A percentile compares a stretch with the other conserved stretches of the same genome.
Evolutionary conservation across 139 green algal species (phyloP).

Genomic region (Ulvella scutata): DNA sequence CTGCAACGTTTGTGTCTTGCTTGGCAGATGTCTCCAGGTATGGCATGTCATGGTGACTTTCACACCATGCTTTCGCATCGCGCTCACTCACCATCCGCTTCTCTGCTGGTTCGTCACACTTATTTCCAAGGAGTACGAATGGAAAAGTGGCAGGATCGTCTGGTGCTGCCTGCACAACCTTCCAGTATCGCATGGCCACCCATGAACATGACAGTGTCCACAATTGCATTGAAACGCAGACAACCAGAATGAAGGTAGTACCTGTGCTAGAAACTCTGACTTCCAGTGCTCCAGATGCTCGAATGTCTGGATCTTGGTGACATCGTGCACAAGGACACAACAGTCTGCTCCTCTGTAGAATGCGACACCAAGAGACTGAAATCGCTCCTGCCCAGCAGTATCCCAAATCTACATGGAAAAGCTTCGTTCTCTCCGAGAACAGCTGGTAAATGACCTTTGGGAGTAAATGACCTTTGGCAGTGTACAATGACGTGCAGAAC

Average conservation of each 20-base stretch:
- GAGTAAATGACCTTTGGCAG: no score
- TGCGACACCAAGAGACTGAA: conserved; percentile 90
- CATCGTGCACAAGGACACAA: conserved; percentile 95
- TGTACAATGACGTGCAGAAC: no score
- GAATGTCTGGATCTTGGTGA: conserved; percentile 90
- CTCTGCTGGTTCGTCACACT: conserved; percentile 62
- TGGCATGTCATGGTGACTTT: conserved; percentile 77
- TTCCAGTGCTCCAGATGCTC: conserved; percentile 96
- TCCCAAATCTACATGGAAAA: conserved; percentile 89
- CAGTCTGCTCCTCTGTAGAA: conserved; percentile 98
- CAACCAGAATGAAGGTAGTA: conserved; percentile 7
- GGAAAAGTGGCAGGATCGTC: conserved; percentile 87
- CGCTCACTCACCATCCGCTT: conserved; percentile 67
- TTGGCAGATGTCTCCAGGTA: conserved; percentile 90
- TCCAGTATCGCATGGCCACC: conserved; percentile 6
- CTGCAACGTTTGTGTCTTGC: conserved; percentile 86
- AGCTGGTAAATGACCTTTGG: no score
- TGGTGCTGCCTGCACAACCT: conserved; percentile 48
- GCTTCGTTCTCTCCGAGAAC: no score
- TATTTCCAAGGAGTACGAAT: conserved; percentile 98
- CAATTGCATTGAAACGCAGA: background rate
- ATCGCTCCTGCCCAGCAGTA: conserved; percentile 93
- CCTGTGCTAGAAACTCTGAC: conserved; percentile 96
- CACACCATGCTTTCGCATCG: conserved; percentile 86
- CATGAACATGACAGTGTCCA: background rate